Conservation (phyloP, 2,329 filamentous ascomycete species). For the Ophiostoma perfectum region DNA sequence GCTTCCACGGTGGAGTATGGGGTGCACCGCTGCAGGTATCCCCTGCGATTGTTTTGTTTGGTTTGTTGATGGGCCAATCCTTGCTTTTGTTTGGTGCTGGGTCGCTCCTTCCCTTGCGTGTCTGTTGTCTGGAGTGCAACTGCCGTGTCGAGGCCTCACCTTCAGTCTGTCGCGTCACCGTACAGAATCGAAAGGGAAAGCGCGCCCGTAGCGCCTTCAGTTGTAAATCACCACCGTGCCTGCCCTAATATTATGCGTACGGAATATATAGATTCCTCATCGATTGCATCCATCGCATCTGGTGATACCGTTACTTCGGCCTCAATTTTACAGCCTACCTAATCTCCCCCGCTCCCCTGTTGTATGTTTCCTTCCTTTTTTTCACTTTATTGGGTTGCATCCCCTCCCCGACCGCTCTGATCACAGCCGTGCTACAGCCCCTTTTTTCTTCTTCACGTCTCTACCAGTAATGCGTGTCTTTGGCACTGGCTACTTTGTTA, state of each 20-base stretch:
- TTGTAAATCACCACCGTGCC: not conserved
- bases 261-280: not conserved
- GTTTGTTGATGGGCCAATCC: slow-evolving; percentile 18
- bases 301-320: slow-evolving; percentile 21
- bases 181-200: not conserved
- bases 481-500: not conserved
- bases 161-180: not conserved
- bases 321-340: slow-evolving; percentile 13
- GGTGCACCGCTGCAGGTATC: not conserved
- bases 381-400: not conserved
- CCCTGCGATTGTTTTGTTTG: slow-evolving; percentile 13
- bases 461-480: not conserved
- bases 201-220: not conserved
- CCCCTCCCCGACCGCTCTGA: not conserved
- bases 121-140: not conserved
- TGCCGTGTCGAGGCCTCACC: not conserved
- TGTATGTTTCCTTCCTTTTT: no score
- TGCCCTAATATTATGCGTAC: not conserved
- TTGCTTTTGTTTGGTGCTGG: slow-evolving; percentile 14
- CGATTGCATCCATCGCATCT: not conserved
- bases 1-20: slow-evolving; percentile 14
- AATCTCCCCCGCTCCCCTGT: slow-evolving; percentile 7
- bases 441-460: not conserved
- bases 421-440: not conserved
- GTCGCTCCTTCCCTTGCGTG: slow-evolving; percentile 14